Conservation (phyloP, 768 basidiomycete species). For the Lyophyllum atratum region DNA sequence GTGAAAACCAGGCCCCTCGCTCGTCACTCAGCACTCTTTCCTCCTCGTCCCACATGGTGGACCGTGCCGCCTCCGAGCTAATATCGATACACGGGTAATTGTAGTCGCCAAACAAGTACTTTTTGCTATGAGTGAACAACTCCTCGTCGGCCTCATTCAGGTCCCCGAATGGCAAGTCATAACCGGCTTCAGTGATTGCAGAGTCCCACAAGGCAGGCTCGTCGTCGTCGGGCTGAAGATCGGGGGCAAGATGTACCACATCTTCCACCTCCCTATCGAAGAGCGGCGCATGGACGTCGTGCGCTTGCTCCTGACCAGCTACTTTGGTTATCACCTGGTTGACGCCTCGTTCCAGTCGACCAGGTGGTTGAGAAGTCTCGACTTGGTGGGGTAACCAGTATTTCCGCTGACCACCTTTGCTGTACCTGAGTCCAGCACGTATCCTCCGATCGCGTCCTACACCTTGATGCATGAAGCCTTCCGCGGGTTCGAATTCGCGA, state of each 20-base stretch:
- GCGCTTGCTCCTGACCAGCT: conserved; percentile 42
- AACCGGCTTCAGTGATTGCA: conserved; percentile 41
- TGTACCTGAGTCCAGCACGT: conserved; percentile 88
- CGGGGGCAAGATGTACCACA: conserved; percentile 66
- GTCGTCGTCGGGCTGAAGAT: conserved; percentile 45
- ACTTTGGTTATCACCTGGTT: conserved; percentile 42
- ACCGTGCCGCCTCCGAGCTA: conserved; percentile 71
- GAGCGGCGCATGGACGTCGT: conserved; percentile 77
- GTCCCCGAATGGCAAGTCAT: conserved; percentile 67
- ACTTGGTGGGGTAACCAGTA: conserved; percentile 90
- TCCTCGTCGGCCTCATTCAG: conserved; percentile 72
- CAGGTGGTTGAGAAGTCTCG: conserved; percentile 37
- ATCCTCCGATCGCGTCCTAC: conserved; percentile 84
- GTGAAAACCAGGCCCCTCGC: conserved; percentile 71
- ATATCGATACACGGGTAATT: conserved; percentile 90
- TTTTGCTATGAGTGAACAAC: conserved; percentile 73
- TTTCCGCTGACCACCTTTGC: conserved; percentile 86
- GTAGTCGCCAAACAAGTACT: conserved; percentile 88
- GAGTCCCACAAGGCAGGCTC: conserved; percentile 42
- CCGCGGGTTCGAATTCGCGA: conserved; percentile 94
- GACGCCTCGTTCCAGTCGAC: conserved; percentile 41
- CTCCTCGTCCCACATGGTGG: conserved; percentile 79
- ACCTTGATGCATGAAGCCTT: conserved; percentile 91
- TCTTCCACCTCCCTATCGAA: conserved; percentile 61
- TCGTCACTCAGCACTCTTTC: conserved; percentile 79